Conservation (phyloP, 1,139 yeast species). For the Taphrina populina region DNA sequence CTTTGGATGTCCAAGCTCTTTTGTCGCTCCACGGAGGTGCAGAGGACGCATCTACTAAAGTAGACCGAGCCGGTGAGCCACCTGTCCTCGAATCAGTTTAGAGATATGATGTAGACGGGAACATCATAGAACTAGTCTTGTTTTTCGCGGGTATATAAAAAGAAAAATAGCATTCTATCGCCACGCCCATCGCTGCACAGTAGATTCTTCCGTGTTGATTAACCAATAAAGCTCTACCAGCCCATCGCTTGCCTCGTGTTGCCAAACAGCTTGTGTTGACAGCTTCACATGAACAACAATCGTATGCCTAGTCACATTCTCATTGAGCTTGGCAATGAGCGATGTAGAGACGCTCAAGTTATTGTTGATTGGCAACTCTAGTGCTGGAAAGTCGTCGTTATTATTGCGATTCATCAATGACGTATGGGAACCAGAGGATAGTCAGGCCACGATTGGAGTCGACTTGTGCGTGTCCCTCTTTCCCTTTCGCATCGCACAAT, state of each 20-base stretch:
- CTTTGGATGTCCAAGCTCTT: constrained; percentile 84
- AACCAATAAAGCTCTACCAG: too few relatives aligned
- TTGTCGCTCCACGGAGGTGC: constrained; percentile 86
- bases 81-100: constrained; percentile 83
- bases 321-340: too few relatives aligned
- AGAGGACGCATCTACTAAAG: constrained; percentile 80
- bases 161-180: not conserved
- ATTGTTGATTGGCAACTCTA: constrained; percentile 27
- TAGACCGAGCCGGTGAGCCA: constrained; percentile 74
- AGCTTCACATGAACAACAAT: too few relatives aligned
- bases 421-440: constrained; percentile 26
- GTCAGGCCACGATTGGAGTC: constrained; percentile 31
- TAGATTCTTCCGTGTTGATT: too few relatives aligned
- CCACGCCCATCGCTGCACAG: too few relatives aligned
- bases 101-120: not conserved
- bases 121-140: not conserved
- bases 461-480: constrained; percentile 8
- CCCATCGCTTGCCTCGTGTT: too few relatives aligned
- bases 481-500: not conserved
- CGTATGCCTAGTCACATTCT: too few relatives aligned
- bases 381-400: constrained; percentile 27
- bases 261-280: too few relatives aligned
- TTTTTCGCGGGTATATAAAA: not conserved
- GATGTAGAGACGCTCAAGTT: constrained; percentile 29
- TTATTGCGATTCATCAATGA: constrained; percentile 29